These are phyloP conservation scores for Friedmanniomyces endolithicus DNA, from an alignment of 495 filamentous ascomycete genomes.

Conservation along the genomic window DNA sequence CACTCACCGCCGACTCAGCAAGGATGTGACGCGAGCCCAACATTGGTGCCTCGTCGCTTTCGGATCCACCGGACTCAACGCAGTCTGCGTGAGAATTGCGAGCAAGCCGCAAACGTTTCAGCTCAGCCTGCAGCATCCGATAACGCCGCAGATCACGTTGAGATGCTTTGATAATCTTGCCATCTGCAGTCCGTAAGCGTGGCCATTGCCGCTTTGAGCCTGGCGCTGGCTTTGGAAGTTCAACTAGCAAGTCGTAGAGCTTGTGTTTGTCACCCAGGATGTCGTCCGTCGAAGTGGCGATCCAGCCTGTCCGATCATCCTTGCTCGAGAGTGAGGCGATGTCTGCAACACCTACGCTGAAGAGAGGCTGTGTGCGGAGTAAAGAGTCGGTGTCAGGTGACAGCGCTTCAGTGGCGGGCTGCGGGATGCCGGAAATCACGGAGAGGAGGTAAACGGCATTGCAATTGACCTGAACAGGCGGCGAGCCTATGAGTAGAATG, in stretches of 20 bases:
- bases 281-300: slow-evolving; percentile 89
- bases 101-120: slow-evolving; percentile 40
- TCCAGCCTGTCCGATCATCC: slow-evolving; percentile 45
- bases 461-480: slow-evolving; percentile 73
- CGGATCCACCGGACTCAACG: slow-evolving; percentile 9
- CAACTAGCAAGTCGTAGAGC: slow-evolving; percentile 80
- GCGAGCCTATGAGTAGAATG: slow-evolving; percentile 69
- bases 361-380: slow-evolving; percentile 68
- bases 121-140: slow-evolving; percentile 52
- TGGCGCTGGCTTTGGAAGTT: slow-evolving; percentile 45
- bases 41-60: slow-evolving; percentile 23
- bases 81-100: slow-evolving; percentile 12
- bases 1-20: not conserved
- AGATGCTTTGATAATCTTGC: slow-evolving; percentile 62
- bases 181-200: slow-evolving; percentile 50
- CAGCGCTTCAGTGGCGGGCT: slow-evolving; percentile 51
- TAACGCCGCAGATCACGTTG: slow-evolving; percentile 82
- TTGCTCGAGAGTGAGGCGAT: slow-evolving; percentile 62
- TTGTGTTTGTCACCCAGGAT: slow-evolving; percentile 72
- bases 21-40: not conserved
- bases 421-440: slow-evolving; percentile 66
- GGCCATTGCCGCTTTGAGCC: slow-evolving; percentile 50
- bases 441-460: slow-evolving; percentile 82
- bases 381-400: slow-evolving; percentile 40
- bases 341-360: slow-evolving; percentile 84